A percentile compares a stretch with the other conserved stretches of the same genome.
Evolutionary conservation across 2,329 filamentous ascomycete genomes (phyloP).

Genomic region (Colletotrichum somersetense): DNA sequence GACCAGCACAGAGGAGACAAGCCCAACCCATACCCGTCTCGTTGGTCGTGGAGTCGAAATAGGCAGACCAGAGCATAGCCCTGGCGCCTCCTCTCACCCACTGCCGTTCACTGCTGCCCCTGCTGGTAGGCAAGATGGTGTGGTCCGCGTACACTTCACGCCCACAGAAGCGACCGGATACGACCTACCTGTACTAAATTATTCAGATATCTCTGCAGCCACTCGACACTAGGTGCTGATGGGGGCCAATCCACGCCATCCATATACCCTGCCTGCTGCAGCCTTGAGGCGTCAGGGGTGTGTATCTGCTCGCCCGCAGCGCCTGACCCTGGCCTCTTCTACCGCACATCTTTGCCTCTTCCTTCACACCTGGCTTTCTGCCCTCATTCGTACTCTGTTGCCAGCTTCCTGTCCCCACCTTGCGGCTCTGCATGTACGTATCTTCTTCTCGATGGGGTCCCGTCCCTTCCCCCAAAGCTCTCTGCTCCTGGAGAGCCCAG

Average conservation of each 20-base stretch:
- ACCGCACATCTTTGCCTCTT: constrained; percentile 35
- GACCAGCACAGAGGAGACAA: constrained; percentile 19
- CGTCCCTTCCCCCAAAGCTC: constrained; percentile 13
- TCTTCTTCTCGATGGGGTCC: constrained; percentile 16
- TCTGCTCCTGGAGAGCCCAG: constrained; percentile 14
- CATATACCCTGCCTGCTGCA: constrained; percentile 25
- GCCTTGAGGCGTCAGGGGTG: constrained; percentile 26
- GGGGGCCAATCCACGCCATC: constrained; percentile 26
- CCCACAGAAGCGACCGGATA: constrained; percentile 19
- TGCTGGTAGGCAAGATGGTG: constrained; percentile 12
- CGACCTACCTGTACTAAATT: constrained; percentile 22
- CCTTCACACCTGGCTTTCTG: constrained; percentile 23
- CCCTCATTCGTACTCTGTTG: not conserved
- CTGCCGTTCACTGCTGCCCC: constrained; percentile 1
- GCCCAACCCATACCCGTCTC: not conserved
- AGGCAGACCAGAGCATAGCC: constrained; percentile 30
- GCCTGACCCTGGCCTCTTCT: constrained; percentile 21
- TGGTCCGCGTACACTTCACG: constrained; percentile 9
- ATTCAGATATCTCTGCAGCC: constrained; percentile 29
- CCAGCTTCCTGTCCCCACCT: not conserved
- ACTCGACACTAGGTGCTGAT: constrained; percentile 10
- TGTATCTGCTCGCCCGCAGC: constrained; percentile 28
- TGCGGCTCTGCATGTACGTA: constrained; percentile 39
- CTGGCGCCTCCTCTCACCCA: constrained; percentile 31
- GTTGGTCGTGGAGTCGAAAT: constrained; percentile 7